phyloP scores from a whole-genome alignment of 495 filamentous ascomycete genomes.

The Aspergillus hancockii region DNA sequence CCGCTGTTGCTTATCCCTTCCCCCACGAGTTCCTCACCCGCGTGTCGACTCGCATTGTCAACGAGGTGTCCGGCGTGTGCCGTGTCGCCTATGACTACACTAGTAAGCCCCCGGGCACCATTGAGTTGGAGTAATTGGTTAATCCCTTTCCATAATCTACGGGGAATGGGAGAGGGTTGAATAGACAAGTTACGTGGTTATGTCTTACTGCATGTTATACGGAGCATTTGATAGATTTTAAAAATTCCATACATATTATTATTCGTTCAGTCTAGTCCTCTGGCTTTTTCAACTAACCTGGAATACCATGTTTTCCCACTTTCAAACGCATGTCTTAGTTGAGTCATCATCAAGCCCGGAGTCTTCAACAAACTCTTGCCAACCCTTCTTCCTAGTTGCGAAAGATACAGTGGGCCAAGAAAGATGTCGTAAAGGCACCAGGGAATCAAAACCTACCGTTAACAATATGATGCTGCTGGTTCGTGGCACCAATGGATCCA shows the following conservation, averaged over 20 bases:
- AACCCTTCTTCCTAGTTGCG: too few relatives aligned
- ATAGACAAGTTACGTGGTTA: conserved; percentile 1
- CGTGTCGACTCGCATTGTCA: conserved; percentile 74
- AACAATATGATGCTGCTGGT: too few relatives aligned
- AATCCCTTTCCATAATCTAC: neutral
- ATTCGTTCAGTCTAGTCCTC: neutral
- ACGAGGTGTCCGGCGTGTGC: conserved; percentile 75
- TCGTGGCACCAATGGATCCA: too few relatives aligned
- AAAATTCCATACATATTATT: neutral
- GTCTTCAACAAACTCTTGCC: too few relatives aligned
- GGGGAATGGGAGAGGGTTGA: neutral
- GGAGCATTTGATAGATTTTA: neutral
- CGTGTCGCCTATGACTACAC: conserved; percentile 69
- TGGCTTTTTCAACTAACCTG: too few relatives aligned
- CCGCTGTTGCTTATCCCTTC: conserved; percentile 69
- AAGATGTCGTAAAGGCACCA: too few relatives aligned
- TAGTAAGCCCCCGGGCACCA: conserved; percentile 80
- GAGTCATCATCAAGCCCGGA: too few relatives aligned
- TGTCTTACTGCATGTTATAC: conserved; percentile 3
- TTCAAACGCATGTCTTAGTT: too few relatives aligned
- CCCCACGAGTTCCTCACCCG: conserved; percentile 65
- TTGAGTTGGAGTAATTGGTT: conserved; percentile 65
- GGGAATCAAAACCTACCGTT: too few relatives aligned
- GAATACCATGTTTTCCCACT: too few relatives aligned
- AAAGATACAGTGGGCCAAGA: too few relatives aligned